Conservation (phyloP, 495 filamentous ascomycete species). For the Letharia lupina region DNA sequence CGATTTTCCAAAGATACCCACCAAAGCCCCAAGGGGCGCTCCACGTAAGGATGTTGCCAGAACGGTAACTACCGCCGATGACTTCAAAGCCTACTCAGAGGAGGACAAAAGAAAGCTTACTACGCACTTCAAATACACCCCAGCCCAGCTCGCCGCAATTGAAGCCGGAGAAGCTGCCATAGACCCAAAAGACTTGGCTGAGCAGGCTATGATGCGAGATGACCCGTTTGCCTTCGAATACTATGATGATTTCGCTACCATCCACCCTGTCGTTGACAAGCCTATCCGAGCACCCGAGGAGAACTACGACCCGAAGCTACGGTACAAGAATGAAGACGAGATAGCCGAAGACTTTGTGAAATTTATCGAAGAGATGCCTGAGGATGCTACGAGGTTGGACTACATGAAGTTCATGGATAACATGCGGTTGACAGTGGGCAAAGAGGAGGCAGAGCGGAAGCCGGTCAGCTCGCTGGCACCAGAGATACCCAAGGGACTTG, state of each 20-base stretch:
- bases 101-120: constrained; percentile 56
- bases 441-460: constrained; percentile 43
- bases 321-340: constrained; percentile 53
- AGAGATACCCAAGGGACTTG: constrained; percentile 38
- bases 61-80: constrained; percentile 28
- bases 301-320: constrained; percentile 51
- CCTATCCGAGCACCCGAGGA: constrained; percentile 44
- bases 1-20: constrained; percentile 11
- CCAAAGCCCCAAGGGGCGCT: constrained; percentile 6
- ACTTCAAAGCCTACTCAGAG: constrained; percentile 57
- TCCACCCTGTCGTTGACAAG: constrained; percentile 68
- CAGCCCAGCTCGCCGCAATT: constrained; percentile 74
- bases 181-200: constrained; percentile 64
- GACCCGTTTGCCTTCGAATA: constrained; percentile 70
- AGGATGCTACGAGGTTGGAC: constrained; percentile 36
- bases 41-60: constrained; percentile 12
- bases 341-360: constrained; percentile 49
- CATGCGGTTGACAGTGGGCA: constrained; percentile 41
- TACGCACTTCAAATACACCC: constrained; percentile 70
- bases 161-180: constrained; percentile 79
- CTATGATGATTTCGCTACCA: constrained; percentile 73
- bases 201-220: constrained; percentile 55
- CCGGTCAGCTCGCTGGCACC: constrained; percentile 39
- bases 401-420: constrained; percentile 41
- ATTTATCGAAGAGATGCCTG: constrained; percentile 46